Base-by-base conservation (phyloP, 2,329 filamentous ascomycete genomes). In the Lizonia empirigonia region DNA sequence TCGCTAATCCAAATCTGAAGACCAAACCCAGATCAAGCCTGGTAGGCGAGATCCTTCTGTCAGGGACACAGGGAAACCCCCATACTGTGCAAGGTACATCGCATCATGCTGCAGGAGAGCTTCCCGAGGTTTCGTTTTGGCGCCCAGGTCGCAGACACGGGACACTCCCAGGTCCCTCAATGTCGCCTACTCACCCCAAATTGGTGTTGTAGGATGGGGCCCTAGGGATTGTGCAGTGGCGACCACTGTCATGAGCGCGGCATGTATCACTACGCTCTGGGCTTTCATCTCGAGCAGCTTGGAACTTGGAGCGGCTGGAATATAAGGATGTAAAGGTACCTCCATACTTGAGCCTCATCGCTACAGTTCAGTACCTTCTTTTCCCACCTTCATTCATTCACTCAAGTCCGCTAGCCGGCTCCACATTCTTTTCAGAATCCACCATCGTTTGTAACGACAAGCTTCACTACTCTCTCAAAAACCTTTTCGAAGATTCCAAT, bases 381-480 rank as follows among this genome's bases (percentile, higher is more conserved):
- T 68, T 56, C 52, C 51, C 29, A 62, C 53, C 34, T 61, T 63
- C 62, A 49, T 68, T 66, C 59, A 48, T 62, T 65, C 56, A 27
- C 36, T 53, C 34, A 56, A 61, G 63, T 66, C 66, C 55, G 62
- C 67, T 63, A 67, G 65, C 62, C 55, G 66, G 66, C 63, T 60
- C 50, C 61, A 68, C 66, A 61, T 45, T 69, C 66, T 63, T 69
- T 69, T 58, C 54, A 49, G 56, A 62, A 53, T 33, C 35, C 27
- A 55, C 60, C 45, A 64, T 67, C 62, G 55, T 50, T 67, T 61
- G 41, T 20, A 53, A 48, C 50, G 44, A 53, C 49, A 58, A 49
- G 52, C 41, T 58, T 55, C 49, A 48, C 38, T n/a, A 38, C 44
- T 47, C 48, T 42, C 37, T 39, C 34, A 47, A 37, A 40, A 42